These are phyloP conservation scores for Vanrija sp. DNA, from an alignment of 1,284 basidiomycete species.

Conservation along the genomic window DNA sequence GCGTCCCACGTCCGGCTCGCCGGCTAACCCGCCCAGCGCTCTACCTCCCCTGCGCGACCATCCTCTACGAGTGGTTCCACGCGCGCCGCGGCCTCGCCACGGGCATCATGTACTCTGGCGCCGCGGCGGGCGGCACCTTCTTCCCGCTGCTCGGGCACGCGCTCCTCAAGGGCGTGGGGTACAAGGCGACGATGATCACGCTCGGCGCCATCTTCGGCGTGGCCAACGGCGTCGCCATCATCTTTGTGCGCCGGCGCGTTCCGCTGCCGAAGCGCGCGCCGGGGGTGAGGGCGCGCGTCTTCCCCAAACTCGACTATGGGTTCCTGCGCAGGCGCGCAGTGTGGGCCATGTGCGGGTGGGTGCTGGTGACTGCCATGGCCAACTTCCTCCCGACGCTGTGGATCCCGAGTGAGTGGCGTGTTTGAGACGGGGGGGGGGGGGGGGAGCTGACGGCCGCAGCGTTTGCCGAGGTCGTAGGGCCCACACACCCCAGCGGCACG, in stretches of 20 bases:
- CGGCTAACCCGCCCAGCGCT: constrained; percentile 16
- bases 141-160: constrained; percentile 41
- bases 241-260: constrained; percentile 39
- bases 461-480: constrained; percentile 35
- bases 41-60: constrained; percentile 42
- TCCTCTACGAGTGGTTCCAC: constrained; percentile 47
- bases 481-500: constrained; percentile 37
- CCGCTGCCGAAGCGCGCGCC: constrained; percentile 18
- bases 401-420: constrained; percentile 8
- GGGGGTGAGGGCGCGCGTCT: background rate
- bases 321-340: constrained; percentile 29
- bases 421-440: background rate
- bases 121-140: constrained; percentile 38
- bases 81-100: constrained; percentile 26
- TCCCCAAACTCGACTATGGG: constrained; percentile 16
- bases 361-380: constrained; percentile 37
- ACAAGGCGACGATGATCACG: constrained; percentile 41
- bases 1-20: background rate
- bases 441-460: constrained; percentile 6
- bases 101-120: constrained; percentile 33
- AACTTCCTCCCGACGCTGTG: constrained; percentile 46
- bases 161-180: constrained; percentile 38
- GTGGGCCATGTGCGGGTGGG: constrained; percentile 31
- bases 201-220: constrained; percentile 35
- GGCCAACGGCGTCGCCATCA: constrained; percentile 28